phyloP scores from a whole-genome alignment of 1,284 basidiomycete species.

The Boletus mariae region DNA sequence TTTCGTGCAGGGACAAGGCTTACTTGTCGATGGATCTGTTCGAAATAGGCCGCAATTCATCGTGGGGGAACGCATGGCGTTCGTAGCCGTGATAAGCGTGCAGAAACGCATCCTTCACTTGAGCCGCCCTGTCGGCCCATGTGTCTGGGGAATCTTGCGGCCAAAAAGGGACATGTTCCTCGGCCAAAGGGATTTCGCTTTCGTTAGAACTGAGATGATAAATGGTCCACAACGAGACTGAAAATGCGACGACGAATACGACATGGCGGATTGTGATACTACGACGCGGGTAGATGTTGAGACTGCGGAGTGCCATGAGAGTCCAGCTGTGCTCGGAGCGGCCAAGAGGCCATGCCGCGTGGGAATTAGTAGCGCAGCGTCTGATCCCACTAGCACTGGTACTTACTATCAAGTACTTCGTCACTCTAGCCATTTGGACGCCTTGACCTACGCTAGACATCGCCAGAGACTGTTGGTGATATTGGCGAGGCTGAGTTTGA shows the following conservation, averaged over 20 bases:
- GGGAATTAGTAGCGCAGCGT: neutral
- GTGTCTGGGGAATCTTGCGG: conserved; percentile 27
- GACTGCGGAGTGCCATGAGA: neutral
- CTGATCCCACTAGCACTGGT: neutral
- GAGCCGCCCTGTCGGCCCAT: conserved; percentile 54
- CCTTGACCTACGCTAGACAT: neutral
- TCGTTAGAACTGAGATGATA: conserved; percentile 7
- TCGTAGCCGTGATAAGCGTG: conserved; percentile 67
- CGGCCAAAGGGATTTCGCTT: conserved; percentile 6
- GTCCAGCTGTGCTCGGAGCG: neutral
- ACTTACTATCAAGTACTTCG: neutral
- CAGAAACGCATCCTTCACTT: conserved; percentile 57
- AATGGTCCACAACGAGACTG: conserved; percentile 19
- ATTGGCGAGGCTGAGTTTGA: conserved; percentile 26
- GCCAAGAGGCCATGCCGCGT: neutral
- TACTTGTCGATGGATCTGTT: conserved; percentile 51
- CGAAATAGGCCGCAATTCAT: conserved; percentile 58
- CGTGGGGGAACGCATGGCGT: conserved; percentile 50
- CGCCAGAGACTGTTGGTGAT: neutral
- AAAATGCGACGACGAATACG: conserved; percentile 21
- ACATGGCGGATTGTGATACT: conserved; percentile 31
- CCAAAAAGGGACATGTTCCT: conserved; percentile 21
- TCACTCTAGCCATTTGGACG: no score
- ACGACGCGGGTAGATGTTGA: conserved; percentile 14
- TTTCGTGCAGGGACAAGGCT: conserved; percentile 14